Evolutionary conservation across 2,329 filamentous ascomycete genomes (phyloP), one percentile per base, ranked within the genome.

Genomic region (Microcyclospora pomicola): DNA sequence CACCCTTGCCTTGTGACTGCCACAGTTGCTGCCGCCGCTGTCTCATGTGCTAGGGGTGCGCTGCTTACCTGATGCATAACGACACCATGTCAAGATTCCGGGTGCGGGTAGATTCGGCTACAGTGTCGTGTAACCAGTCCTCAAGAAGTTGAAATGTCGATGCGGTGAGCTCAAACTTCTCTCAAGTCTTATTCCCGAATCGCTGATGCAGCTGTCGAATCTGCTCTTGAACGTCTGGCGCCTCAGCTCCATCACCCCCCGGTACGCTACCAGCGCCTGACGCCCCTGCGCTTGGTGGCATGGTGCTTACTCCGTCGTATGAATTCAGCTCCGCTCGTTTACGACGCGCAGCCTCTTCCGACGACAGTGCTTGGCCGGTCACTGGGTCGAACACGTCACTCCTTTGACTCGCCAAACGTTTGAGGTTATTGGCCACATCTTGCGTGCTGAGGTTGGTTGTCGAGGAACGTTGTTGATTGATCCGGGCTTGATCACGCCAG

Each of bases 401-500:
- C 34, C 88, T 75, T 59, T 93, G 83, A 48, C 83, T 87, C 15
- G 87, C 86, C 36, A 96, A 69, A n/a, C 88, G 80, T 67, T 96
- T 96, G 45, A 96, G 72, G 57, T 96, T 95, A 59, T 85, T 87
- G 36, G 86, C 87, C 33, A 93, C 85, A 50, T 96, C 88, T 27
- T 73, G 75, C 3, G 84, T 88, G 1, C 81, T 83, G 9, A 94
- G 64, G 51, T 93, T 95, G 9, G 86, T 92, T 0, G 82, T 87
- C 1, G 83, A 75, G 46, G 81, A 84, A 44, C 88, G 80, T 10
- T 82, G 77, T 33, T 94, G 85, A 12, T 59, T 93, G 10, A 44
- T 93, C 41, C 83, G 82, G 49, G 86, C 85, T 59, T 96, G 87
- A 57, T 95, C 87, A 59, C 93, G 93, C 87, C 88, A 96, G 42